A percentile compares a stretch with the other conserved stretches of the same genome.
Conservation (phyloP, 2,329 filamentous ascomycete species). For the Pezicula carpinea region DNA sequence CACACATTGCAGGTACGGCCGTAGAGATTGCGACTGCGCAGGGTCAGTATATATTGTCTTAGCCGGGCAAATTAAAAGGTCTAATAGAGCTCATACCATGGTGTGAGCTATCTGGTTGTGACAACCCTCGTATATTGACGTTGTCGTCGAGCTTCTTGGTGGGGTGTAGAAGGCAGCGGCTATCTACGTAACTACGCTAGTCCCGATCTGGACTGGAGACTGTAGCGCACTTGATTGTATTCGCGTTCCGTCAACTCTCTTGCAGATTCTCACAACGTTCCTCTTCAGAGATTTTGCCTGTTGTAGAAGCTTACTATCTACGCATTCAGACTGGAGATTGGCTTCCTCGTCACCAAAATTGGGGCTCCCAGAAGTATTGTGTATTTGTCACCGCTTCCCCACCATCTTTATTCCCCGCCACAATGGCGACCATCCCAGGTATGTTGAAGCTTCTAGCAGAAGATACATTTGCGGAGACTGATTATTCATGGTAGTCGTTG, state of each 20-base stretch:
- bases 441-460: constrained; percentile 7
- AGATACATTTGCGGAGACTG: constrained; percentile 8
- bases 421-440: constrained; percentile 30
- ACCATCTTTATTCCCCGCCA: constrained; percentile 19
- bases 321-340: not conserved
- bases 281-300: too few relatives aligned
- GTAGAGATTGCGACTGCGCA: constrained; percentile 83
- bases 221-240: not conserved
- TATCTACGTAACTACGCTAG: constrained; percentile 1
- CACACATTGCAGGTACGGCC: constrained; percentile 94
- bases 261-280: not conserved
- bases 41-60: not conserved
- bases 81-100: constrained; percentile 5
- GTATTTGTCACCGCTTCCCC: constrained; percentile 1
- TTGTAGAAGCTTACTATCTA: not conserved
- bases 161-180: constrained; percentile 14
- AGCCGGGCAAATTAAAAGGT: not conserved
- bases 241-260: not conserved
- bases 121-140: not conserved
- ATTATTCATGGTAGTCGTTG: constrained; percentile 58
- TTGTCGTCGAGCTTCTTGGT: constrained; percentile 17
- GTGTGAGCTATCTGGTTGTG: constrained; percentile 1
- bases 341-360: not conserved
- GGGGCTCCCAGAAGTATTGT: not conserved
- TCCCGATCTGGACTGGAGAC: not conserved